phyloP scores from a whole-genome alignment of 805 yeast genomes.

The Candida incommunis region DNA sequence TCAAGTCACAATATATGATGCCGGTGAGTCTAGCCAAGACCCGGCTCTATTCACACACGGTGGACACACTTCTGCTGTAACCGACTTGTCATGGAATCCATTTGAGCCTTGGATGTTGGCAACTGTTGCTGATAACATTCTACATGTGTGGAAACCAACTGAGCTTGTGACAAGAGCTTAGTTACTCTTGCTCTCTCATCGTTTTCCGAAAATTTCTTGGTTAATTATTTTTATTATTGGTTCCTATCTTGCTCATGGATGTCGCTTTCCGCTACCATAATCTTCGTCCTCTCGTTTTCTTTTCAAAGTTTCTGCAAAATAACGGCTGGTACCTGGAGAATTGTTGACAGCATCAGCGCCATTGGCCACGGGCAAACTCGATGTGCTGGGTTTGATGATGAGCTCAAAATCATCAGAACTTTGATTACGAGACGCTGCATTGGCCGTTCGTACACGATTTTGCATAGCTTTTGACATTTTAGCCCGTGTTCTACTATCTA shows the following conservation, averaged over 20 bases:
- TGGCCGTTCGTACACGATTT: slow-evolving; percentile 19
- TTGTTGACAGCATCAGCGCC: neutral
- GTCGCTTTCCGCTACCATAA: no score
- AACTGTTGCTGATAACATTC: slow-evolving; percentile 65
- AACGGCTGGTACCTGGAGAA: neutral
- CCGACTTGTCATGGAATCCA: slow-evolving; percentile 72
- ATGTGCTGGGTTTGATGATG: neutral
- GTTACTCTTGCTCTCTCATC: no score
- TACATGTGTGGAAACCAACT: slow-evolving; percentile 77
- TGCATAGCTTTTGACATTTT: slow-evolving; percentile 50
- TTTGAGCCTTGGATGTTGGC: slow-evolving; percentile 57
- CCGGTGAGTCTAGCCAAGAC: slow-evolving; percentile 8
- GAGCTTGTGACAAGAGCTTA: slow-evolving; percentile 22
- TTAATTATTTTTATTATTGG: no score
- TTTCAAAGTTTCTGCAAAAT: neutral
- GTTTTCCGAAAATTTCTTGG: no score
- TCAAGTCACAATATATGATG: slow-evolving; percentile 22
- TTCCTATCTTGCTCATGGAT: no score
- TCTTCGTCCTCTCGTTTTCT: neutral
- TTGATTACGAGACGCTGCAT: neutral
- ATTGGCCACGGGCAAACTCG: no score
- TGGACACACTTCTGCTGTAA: slow-evolving; percentile 81
- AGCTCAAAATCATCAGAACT: neutral
- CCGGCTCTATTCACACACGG: slow-evolving; percentile 48
- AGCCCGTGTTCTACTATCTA: slow-evolving; percentile 37